A percentile compares a stretch with the other conserved stretches of the same genome.
Evolutionary conservation across 192 early-diverging fungal species (phyloP).

Genomic region (Coemansia sp.): DNA sequence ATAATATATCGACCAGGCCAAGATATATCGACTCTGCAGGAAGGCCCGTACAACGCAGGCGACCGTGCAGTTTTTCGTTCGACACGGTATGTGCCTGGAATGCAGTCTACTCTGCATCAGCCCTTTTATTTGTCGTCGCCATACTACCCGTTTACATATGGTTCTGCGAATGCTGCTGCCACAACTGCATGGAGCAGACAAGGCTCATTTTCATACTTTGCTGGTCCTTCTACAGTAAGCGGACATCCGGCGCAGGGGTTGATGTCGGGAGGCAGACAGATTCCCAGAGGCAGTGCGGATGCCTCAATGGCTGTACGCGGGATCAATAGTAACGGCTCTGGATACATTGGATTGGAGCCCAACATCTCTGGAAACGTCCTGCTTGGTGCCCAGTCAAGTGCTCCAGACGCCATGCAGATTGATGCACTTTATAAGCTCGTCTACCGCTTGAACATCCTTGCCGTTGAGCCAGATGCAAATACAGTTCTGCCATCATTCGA

Average conservation of each 20-base stretch:
- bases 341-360: neutral
- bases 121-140: conserved; percentile 33
- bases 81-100: neutral
- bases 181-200: conserved; percentile 35
- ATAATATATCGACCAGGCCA: conserved; percentile 7
- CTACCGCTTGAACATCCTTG: conserved; percentile 47
- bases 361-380: neutral
- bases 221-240: conserved; percentile 6
- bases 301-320: conserved; percentile 16
- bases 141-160: conserved; percentile 25
- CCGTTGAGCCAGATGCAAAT: conserved; percentile 31
- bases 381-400: neutral
- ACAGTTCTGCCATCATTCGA: conserved; percentile 42
- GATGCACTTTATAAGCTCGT: conserved; percentile 38
- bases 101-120: conserved; percentile 17
- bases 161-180: neutral
- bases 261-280: conserved; percentile 7
- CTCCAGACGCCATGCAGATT: conserved; percentile 28
- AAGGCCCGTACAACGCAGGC: neutral
- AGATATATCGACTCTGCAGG: neutral
- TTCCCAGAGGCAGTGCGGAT: conserved; percentile 39
- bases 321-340: neutral
- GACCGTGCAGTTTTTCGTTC: neutral
- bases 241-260: conserved; percentile 20
- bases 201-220: conserved; percentile 31